phyloP scores from a whole-genome alignment of 345 rosid species.

The Ceriops tagal region DNA sequence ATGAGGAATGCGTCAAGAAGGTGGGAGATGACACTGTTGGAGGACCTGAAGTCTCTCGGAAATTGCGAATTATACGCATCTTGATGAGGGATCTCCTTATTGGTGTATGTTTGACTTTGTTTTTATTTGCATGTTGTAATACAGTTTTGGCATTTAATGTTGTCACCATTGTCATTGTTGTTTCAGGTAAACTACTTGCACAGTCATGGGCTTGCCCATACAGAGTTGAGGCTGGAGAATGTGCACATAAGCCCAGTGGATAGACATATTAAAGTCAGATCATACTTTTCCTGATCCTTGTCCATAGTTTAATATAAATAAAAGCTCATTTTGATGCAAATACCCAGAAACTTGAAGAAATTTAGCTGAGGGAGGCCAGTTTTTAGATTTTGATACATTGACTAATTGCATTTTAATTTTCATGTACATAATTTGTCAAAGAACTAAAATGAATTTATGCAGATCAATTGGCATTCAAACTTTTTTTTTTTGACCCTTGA shows the following conservation, averaged over 20 bases:
- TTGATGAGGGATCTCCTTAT: slow-evolving; percentile 91
- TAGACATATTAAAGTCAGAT: slow-evolving; percentile 81
- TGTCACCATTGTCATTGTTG: not conserved
- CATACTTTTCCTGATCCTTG: slow-evolving; percentile 1
- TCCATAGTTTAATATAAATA: not conserved
- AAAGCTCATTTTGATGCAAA: not conserved
- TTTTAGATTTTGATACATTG: too few species aligned
- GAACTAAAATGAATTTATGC: not conserved
- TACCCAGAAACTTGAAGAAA: too few species aligned
- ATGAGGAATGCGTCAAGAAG: slow-evolving; percentile 77
- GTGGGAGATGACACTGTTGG: slow-evolving; percentile 95
- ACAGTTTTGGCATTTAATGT: not conserved
- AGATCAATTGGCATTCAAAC: not conserved
- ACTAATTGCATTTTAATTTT: too few species aligned
- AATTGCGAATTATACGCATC: slow-evolving; percentile 67
- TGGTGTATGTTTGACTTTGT: slow-evolving; percentile 55
- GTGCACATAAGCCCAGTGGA: slow-evolving; percentile 94
- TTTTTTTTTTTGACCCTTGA: not conserved
- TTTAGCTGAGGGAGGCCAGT: too few species aligned
- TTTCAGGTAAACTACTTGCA: slow-evolving; percentile 93
- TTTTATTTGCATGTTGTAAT: not conserved
- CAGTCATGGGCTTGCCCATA: slow-evolving; percentile 96
- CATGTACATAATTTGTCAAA: too few species aligned
- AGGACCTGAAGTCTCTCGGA: slow-evolving; percentile 93
- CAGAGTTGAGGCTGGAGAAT: slow-evolving; percentile 92